Percentiles rank a stretch among this genome's conserved stretches.
Evolutionary conservation across 371 early-diverging fungal genomes (phyloP).

Genomic region (Coemansia sp.): DNA sequence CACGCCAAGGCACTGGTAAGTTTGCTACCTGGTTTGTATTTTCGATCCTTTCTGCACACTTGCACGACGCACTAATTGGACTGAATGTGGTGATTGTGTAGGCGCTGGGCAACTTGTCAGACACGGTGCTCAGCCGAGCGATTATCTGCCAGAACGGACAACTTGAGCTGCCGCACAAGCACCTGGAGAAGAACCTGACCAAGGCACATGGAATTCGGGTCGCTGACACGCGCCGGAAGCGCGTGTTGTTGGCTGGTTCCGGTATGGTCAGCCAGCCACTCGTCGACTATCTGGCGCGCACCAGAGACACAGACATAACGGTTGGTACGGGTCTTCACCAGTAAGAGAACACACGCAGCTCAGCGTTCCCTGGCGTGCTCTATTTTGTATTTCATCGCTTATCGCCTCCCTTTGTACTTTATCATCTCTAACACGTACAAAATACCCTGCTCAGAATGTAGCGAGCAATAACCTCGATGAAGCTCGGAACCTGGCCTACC

Average conservation of each 20-base stretch:
- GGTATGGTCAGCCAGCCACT: slow-evolving; percentile 94
- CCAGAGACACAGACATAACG: slow-evolving; percentile 59
- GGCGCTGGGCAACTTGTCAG: slow-evolving; percentile 58
- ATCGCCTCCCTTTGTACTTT: no score
- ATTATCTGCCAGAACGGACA: slow-evolving; percentile 75
- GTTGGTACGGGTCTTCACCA: slow-evolving; percentile 15
- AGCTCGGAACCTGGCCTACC: slow-evolving; percentile 67
- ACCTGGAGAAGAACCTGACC: slow-evolving; percentile 52
- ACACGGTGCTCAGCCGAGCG: slow-evolving; percentile 73
- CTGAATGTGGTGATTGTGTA: slow-evolving; percentile 10
- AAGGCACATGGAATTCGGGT: slow-evolving; percentile 35
- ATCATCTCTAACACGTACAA: not conserved
- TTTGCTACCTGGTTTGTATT: not conserved
- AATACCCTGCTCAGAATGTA: slow-evolving; percentile 27
- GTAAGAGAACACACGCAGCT: not conserved
- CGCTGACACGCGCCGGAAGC: slow-evolving; percentile 33
- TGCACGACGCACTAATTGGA: not conserved
- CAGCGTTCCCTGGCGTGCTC: no score
- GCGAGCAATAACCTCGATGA: slow-evolving; percentile 76
- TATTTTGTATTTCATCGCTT: no score
- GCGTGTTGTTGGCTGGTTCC: slow-evolving; percentile 82
- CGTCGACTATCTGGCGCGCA: slow-evolving; percentile 68
- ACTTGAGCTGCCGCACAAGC: slow-evolving; percentile 60
- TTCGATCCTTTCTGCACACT: no score
- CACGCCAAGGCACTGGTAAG: slow-evolving; percentile 77